Conservation (phyloP, 345 rosid genomes). For the Heritiera fomes region DNA sequence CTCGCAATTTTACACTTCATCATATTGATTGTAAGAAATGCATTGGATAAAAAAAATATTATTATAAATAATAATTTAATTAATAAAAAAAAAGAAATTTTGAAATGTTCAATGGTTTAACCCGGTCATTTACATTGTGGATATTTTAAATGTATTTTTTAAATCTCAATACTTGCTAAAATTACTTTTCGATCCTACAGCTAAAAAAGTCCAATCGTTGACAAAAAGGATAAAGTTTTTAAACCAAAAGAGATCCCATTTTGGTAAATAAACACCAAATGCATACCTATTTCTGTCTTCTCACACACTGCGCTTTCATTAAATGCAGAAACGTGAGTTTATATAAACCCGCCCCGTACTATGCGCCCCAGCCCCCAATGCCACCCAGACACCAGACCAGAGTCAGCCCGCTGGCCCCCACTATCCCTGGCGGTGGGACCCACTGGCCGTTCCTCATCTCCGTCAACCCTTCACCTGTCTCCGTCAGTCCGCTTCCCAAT, state of each 20-base stretch:
- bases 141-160: too few relatives aligned
- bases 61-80: too few relatives aligned
- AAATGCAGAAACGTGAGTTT: constrained; percentile 11
- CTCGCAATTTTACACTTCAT: too few relatives aligned
- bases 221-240: too few relatives aligned
- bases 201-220: too few relatives aligned
- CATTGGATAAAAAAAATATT: too few relatives aligned
- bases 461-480: constrained; percentile 24
- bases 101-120: too few relatives aligned
- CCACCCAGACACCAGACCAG: not conserved
- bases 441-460: constrained; percentile 28
- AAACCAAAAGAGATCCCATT: not conserved
- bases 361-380: not conserved
- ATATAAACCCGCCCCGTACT: not conserved
- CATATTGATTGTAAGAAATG: too few relatives aligned
- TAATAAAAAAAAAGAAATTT: too few relatives aligned
- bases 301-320: not conserved
- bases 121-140: too few relatives aligned
- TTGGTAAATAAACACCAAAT: constrained; percentile 23
- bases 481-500: constrained; percentile 28
- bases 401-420: not conserved
- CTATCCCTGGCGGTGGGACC: constrained; percentile 10
- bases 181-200: too few relatives aligned
- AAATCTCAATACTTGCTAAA: too few relatives aligned
- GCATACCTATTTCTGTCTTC: not conserved